Evolutionary conservation across 176 grass and related monocot genomes (phyloP).

Genomic region (Ampelocalamus luodianensis): DNA sequence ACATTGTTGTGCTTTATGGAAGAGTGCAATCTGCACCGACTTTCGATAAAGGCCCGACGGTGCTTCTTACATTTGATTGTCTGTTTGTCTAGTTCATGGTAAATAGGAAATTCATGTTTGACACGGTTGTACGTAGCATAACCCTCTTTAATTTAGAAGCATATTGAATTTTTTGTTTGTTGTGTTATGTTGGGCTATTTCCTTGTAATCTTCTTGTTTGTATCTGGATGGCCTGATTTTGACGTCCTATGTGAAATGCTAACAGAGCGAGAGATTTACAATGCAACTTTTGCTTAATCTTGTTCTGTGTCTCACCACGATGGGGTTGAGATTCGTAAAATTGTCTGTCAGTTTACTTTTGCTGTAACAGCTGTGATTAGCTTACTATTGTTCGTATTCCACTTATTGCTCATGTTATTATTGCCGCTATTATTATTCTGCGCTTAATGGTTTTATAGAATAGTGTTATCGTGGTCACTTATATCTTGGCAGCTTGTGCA

Average conservation of each 20-base stretch:
- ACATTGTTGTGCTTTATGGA: constrained; percentile 19
- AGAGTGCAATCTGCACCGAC: background rate
- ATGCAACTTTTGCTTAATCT: constrained; percentile 17
- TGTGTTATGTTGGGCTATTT: constrained; percentile 16
- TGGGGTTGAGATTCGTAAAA: background rate
- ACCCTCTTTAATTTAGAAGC: constrained; percentile 32
- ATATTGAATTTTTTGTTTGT: constrained; percentile 17
- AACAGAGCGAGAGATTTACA: constrained; percentile 11
- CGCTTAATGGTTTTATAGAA: too few species aligned
- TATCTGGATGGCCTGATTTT: constrained; percentile 25
- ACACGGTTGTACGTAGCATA: constrained; percentile 50
- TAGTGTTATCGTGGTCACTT: too few species aligned
- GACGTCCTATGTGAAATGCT: constrained; percentile 5
- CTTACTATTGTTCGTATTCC: too few species aligned
- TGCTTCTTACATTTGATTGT: constrained; percentile 32
- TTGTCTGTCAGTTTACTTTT: background rate
- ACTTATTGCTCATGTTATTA: too few species aligned
- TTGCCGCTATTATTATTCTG: too few species aligned
- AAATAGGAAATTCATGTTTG: constrained; percentile 36
- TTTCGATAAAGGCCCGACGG: background rate
- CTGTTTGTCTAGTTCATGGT: constrained; percentile 18
- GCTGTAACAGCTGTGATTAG: background rate
- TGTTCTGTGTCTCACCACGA: background rate
- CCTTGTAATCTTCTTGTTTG: constrained; percentile 11
- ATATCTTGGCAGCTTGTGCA: too few species aligned